Conservation (phyloP, 2,329 filamentous ascomycete species). For the Xylariaceae sp. region DNA sequence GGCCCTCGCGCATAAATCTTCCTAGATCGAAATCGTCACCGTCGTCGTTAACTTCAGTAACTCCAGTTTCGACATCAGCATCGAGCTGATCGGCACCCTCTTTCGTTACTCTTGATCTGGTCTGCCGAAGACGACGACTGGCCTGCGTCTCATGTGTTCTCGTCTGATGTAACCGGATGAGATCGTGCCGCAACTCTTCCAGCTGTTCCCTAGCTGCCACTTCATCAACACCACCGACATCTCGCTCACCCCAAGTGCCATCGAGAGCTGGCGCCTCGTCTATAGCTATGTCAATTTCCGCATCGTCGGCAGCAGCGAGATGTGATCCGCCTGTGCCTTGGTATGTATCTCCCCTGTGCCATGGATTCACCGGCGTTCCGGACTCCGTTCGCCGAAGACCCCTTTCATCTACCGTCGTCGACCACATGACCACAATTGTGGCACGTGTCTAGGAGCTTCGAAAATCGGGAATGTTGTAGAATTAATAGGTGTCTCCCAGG, state of each 20-base stretch:
- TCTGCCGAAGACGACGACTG: slow-evolving; percentile 28
- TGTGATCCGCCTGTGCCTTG: slow-evolving; percentile 25
- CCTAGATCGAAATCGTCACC: slow-evolving; percentile 71
- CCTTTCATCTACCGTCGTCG: slow-evolving; percentile 42
- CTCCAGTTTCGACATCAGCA: slow-evolving; percentile 43
- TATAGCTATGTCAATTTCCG: neutral
- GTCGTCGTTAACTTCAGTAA: slow-evolving; percentile 49
- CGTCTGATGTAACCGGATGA: slow-evolving; percentile 45
- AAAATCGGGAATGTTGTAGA: neutral
- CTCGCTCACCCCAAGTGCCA: slow-evolving; percentile 49
- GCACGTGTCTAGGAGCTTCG: neutral
- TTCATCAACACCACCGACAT: slow-evolving; percentile 45
- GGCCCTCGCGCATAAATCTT: slow-evolving; percentile 75
- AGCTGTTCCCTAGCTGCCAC: slow-evolving; percentile 46
- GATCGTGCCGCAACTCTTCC: slow-evolving; percentile 45
- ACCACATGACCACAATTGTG: slow-evolving; percentile 42
- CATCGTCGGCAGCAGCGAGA: slow-evolving; percentile 6
- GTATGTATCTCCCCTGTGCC: slow-evolving; percentile 35
- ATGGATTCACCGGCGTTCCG: slow-evolving; percentile 35
- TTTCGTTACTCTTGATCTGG: slow-evolving; percentile 19
- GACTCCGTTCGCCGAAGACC: slow-evolving; percentile 44
- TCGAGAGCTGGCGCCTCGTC: slow-evolving; percentile 23
- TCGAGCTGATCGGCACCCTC: slow-evolving; percentile 3
- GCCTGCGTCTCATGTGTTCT: slow-evolving; percentile 45
- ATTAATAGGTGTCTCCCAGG: neutral